Conservation (phyloP, 805 yeast species). For the Zygoascus bituminiphila region DNA sequence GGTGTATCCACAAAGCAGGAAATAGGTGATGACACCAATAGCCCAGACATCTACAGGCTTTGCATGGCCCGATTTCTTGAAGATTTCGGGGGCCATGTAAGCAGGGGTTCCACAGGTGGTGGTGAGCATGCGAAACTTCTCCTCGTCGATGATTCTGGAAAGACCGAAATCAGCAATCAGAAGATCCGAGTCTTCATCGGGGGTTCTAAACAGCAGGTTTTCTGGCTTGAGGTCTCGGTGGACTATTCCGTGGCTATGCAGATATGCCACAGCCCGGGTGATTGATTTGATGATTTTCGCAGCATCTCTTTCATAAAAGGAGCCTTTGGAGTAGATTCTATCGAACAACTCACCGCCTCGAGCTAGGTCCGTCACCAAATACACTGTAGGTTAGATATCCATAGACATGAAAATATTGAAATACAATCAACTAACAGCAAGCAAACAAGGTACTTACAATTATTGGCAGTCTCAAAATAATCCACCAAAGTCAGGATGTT, state of each 20-base stretch:
- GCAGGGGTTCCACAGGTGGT: slow-evolving; percentile 63
- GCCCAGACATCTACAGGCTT: slow-evolving; percentile 68
- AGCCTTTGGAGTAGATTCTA: slow-evolving; percentile 40
- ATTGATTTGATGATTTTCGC: slow-evolving; percentile 42
- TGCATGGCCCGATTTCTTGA: slow-evolving; percentile 45
- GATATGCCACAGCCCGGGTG: slow-evolving; percentile 46
- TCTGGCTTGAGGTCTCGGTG: slow-evolving; percentile 73
- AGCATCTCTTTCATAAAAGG: slow-evolving; percentile 42
- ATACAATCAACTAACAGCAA: background rate
- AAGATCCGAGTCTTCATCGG: slow-evolving; percentile 34
- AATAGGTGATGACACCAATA: slow-evolving; percentile 61
- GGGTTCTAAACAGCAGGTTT: slow-evolving; percentile 45
- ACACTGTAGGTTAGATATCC: slow-evolving; percentile 17
- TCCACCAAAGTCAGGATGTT: slow-evolving; percentile 57
- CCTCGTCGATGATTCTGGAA: slow-evolving; percentile 41
- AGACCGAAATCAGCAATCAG: slow-evolving; percentile 59
- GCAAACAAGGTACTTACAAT: slow-evolving; percentile 15
- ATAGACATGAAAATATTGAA: background rate
- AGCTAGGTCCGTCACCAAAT: slow-evolving; percentile 59
- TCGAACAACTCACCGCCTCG: slow-evolving; percentile 63
- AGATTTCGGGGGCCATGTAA: slow-evolving; percentile 68
- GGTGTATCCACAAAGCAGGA: slow-evolving; percentile 64
- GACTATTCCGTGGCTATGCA: slow-evolving; percentile 52
- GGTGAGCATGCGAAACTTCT: slow-evolving; percentile 31
- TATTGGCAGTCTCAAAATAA: slow-evolving; percentile 58